Conservation (phyloP, 2,329 filamentous ascomycete genomes). For the Phaeosphaeriaceae sp. region DNA sequence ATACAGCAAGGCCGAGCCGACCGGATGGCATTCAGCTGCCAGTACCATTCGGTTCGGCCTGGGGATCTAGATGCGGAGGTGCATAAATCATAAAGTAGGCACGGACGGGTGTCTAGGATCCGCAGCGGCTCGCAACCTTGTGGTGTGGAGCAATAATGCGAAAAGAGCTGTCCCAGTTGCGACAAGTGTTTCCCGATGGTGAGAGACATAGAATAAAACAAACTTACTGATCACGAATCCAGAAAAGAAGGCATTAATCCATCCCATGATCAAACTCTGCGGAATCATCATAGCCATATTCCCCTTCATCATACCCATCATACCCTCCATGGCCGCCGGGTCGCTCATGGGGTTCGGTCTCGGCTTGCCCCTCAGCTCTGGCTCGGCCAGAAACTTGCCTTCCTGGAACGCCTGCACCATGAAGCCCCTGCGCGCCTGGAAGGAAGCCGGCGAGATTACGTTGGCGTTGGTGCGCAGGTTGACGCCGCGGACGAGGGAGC, state of each 20-base stretch:
- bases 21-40: background rate
- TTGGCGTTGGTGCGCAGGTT: slow-evolving; percentile 83
- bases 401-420: slow-evolving; percentile 83
- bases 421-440: slow-evolving; percentile 80
- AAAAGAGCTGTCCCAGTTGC: too few relatives aligned
- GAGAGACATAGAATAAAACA: background rate
- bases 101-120: background rate
- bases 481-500: slow-evolving; percentile 81
- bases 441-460: slow-evolving; percentile 78
- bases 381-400: slow-evolving; percentile 88
- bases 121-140: background rate
- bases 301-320: slow-evolving; percentile 99
- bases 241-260: slow-evolving; percentile 99
- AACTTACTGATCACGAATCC: slow-evolving; percentile 93
- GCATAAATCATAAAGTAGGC: background rate
- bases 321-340: slow-evolving; percentile 96
- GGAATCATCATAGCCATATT: slow-evolving; percentile 99
- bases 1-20: background rate
- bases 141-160: too few relatives aligned
- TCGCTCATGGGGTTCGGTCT: slow-evolving; percentile 94
- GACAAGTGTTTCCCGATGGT: background rate
- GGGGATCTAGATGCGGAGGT: background rate
- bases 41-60: background rate
- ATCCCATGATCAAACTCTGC: slow-evolving; percentile 98
- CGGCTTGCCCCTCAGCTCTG: slow-evolving; percentile 83